A percentile compares a stretch with the other conserved stretches of the same genome.
Conservation (phyloP, 345 rosid species). For the Arabidopsis arenosa region DNA sequence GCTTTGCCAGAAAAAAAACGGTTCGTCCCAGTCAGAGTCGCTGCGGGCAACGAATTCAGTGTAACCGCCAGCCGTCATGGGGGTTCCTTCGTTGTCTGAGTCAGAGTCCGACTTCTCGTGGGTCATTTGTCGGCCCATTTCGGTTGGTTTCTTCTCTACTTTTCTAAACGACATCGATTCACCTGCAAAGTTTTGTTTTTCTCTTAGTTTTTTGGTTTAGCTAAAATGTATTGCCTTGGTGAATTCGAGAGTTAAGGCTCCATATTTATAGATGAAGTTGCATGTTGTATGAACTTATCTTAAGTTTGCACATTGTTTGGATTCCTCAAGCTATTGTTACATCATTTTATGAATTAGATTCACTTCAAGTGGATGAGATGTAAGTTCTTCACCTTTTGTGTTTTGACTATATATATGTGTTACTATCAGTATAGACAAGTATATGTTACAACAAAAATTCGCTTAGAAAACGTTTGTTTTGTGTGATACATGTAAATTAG, state of each 20-base stretch:
- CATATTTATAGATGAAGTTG: constrained; percentile 40
- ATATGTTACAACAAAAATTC: neutral
- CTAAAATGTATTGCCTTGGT: constrained; percentile 15
- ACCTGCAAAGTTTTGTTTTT: neutral
- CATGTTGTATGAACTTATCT: neutral
- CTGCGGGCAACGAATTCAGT: neutral
- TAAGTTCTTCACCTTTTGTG: constrained; percentile 13
- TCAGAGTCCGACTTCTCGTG: constrained; percentile 10
- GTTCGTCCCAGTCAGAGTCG: neutral
- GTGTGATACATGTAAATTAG: neutral
- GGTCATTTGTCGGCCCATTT: neutral
- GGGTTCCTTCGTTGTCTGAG: constrained; percentile 2
- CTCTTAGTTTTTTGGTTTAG: neutral
- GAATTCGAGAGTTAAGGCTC: constrained; percentile 10
- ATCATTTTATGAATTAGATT: constrained; percentile 42
- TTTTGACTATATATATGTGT: constrained; percentile 10
- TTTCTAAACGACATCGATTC: constrained; percentile 3
- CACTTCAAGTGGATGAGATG: constrained; percentile 27
- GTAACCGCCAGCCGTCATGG: neutral
- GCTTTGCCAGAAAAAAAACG: neutral
- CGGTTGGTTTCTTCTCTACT: neutral
- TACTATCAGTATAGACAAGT: neutral
- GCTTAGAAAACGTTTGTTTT: neutral
- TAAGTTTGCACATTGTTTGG: constrained; percentile 12
- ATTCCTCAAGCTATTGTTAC: constrained; percentile 38